phyloP scores from a whole-genome alignment of 2,329 filamentous ascomycete genomes.

The Daldinia eschscholtzii region DNA sequence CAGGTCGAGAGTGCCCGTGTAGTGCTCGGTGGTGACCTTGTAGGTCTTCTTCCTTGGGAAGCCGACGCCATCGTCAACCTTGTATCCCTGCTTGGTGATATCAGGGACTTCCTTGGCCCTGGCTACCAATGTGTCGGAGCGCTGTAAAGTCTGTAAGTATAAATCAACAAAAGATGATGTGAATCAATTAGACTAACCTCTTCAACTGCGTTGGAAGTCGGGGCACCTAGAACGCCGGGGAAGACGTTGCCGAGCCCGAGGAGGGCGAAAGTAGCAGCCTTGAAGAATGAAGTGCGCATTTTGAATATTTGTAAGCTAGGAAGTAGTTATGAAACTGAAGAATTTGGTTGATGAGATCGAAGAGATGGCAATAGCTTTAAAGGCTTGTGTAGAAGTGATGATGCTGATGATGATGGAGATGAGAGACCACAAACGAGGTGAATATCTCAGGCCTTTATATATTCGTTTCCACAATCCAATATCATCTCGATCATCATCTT shows the following conservation, averaged over 20 bases:
- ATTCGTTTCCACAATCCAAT: neutral
- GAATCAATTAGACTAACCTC: neutral
- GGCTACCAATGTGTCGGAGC: neutral
- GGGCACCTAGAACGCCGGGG: slow-evolving; percentile 1
- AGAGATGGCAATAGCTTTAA: neutral
- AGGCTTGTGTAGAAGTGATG: slow-evolving; percentile 3
- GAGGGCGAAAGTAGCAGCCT: slow-evolving; percentile 6
- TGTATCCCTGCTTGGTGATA: slow-evolving; percentile 6
- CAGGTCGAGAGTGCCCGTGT: neutral
- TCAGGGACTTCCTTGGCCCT: slow-evolving; percentile 1
- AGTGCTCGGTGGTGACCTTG: slow-evolving; percentile 3
- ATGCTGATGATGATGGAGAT: slow-evolving; percentile 3
- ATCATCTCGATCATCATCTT: neutral
- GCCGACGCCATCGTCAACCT: neutral
- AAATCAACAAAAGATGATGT: neutral
- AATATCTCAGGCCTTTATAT: neutral
- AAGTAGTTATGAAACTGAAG: neutral
- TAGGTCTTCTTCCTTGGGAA: neutral
- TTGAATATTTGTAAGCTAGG: neutral
- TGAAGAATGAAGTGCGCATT: slow-evolving; percentile 7
- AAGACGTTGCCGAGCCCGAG: slow-evolving; percentile 8
- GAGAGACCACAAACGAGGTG: neutral
- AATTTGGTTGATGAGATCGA: neutral
- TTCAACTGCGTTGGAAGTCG: slow-evolving; percentile 6
- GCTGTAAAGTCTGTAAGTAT: neutral